Conservation (phyloP, 2,329 filamentous ascomycete species). For the Sclerotinia glacialis region DNA sequence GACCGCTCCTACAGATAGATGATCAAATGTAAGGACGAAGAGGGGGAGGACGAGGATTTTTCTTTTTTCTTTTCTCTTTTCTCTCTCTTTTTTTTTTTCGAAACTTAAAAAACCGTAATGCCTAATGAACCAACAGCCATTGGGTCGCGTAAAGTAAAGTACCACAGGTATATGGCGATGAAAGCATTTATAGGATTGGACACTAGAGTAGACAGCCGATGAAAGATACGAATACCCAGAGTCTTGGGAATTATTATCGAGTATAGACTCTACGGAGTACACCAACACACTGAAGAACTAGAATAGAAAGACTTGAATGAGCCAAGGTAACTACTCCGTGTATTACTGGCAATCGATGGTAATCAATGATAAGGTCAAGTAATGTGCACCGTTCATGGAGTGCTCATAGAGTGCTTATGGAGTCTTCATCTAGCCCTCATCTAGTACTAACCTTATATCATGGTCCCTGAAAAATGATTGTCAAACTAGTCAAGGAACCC, state of each 20-base stretch:
- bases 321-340: too few relatives aligned
- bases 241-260: neutral
- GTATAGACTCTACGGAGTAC: too few relatives aligned
- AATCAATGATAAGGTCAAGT: neutral
- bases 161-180: neutral
- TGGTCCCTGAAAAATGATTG: neutral
- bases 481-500: neutral
- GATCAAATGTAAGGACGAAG: neutral
- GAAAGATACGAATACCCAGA: neutral
- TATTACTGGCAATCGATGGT: too few relatives aligned
- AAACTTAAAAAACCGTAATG: neutral
- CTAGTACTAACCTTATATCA: neutral
- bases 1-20: neutral
- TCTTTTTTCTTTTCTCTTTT: neutral
- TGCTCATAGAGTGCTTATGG: too few relatives aligned
- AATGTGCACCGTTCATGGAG: conserved; percentile 6
- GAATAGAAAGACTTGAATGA: too few relatives aligned
- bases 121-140: neutral
- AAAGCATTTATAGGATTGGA: neutral
- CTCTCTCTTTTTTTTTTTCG: neutral
- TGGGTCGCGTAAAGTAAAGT: neutral
- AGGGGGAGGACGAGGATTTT: too few relatives aligned
- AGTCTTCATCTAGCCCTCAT: too few relatives aligned
- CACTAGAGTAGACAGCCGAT: too few relatives aligned
- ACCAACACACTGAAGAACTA: too few relatives aligned